Evolutionary conservation across 345 rosid genomes (phyloP).

Genomic region (Eucalyptus shirleyi): DNA sequence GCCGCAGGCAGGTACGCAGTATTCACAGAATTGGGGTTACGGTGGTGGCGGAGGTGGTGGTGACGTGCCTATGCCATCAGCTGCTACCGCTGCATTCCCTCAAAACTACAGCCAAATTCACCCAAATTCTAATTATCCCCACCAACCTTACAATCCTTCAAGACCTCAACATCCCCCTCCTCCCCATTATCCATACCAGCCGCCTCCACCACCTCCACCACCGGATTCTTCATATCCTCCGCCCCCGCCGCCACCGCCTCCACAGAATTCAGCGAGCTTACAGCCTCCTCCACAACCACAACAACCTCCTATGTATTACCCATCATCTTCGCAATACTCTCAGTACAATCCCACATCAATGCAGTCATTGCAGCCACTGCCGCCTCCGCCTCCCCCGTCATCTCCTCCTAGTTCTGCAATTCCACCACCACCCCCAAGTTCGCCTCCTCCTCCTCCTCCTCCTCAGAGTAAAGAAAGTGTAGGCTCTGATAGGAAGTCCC

Average conservation of each 20-base stretch:
- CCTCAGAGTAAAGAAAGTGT: conserved; percentile 26
- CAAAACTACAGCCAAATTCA: neutral
- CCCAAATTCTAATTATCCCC: conserved; percentile 1
- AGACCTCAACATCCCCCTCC: conserved; percentile 48
- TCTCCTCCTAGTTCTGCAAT: conserved; percentile 19
- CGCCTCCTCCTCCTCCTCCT: conserved; percentile 76
- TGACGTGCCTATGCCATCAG: conserved; percentile 5
- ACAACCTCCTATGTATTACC: conserved; percentile 34
- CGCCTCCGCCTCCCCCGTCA: conserved; percentile 40
- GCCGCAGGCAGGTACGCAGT: conserved; percentile 17
- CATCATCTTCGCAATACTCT: conserved; percentile 22
- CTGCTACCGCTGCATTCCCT: conserved; percentile 5
- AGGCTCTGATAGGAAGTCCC: conserved; percentile 4
- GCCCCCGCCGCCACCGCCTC: conserved; percentile 37
- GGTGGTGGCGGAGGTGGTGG: neutral
- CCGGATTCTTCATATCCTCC: conserved; percentile 46
- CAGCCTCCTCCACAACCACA: conserved; percentile 10
- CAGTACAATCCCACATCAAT: conserved; percentile 40
- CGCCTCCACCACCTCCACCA: conserved; percentile 52
- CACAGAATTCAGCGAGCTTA: conserved; percentile 6
- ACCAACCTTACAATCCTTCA: conserved; percentile 15
- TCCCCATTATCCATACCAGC: conserved; percentile 58
- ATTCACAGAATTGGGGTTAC: conserved; percentile 13
- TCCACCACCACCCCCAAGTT: conserved; percentile 89
- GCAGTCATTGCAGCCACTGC: conserved; percentile 41